A percentile compares a stretch with the other conserved stretches of the same genome.
Conservation (phyloP, 495 filamentous ascomycete species). For the Hyaloscypha finlandica region DNA sequence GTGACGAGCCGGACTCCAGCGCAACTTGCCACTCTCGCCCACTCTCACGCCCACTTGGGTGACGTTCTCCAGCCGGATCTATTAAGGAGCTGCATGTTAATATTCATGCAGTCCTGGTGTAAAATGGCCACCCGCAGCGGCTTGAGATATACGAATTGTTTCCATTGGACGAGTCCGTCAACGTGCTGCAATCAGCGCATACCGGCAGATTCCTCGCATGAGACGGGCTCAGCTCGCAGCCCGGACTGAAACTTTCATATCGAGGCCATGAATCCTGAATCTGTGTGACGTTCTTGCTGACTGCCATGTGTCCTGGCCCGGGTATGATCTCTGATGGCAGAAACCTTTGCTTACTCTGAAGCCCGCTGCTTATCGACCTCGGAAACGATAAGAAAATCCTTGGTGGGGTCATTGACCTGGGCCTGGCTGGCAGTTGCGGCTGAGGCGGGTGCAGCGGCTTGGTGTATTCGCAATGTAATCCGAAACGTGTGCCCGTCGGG, state of each 20-base stretch:
- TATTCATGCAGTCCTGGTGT: slow-evolving; percentile 26
- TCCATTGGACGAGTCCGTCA: slow-evolving; percentile 16
- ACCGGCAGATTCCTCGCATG: slow-evolving; percentile 13
- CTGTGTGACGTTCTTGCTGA: slow-evolving; percentile 1
- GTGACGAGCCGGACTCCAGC: slow-evolving; percentile 2
- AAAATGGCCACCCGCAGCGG: slow-evolving; percentile 16
- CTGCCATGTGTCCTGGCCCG: background rate
- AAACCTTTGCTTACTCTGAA: background rate
- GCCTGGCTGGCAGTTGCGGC: background rate
- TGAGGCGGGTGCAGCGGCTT: background rate
- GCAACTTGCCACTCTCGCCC: slow-evolving; percentile 6
- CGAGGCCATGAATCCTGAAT: background rate
- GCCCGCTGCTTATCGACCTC: slow-evolving; percentile 1
- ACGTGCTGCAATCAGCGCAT: slow-evolving; percentile 20
- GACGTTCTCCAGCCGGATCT: slow-evolving; percentile 8
- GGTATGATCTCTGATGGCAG: background rate
- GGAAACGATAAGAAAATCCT: background rate
- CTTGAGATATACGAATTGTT: background rate
- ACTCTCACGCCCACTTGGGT: background rate
- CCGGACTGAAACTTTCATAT: background rate
- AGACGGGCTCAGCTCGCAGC: slow-evolving; percentile 20
- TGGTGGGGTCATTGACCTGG: background rate
- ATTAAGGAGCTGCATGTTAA: slow-evolving; percentile 25
- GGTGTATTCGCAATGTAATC: slow-evolving; percentile 6
- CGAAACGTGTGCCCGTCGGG: slow-evolving; percentile 8